Evolutionary conservation across 805 yeast genomes (phyloP).

Genomic region (Lipomyces orientalis): DNA sequence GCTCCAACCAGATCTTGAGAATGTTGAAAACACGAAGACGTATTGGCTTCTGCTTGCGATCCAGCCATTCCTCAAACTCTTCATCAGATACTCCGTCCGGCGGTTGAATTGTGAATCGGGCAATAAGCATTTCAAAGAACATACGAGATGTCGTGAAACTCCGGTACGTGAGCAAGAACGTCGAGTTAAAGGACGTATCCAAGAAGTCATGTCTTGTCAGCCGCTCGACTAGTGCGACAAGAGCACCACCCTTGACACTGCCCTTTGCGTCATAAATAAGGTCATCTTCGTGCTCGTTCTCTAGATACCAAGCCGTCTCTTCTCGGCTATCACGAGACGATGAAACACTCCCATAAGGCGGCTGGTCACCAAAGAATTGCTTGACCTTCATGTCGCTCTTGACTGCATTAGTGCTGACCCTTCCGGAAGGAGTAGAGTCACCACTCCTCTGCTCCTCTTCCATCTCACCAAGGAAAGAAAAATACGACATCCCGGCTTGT

Average conservation of each 20-base stretch:
- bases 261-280: constrained; percentile 69
- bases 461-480: not conserved
- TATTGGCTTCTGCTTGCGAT: constrained; percentile 69
- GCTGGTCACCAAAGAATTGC: constrained; percentile 30
- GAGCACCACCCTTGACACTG: constrained; percentile 77
- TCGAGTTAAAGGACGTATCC: constrained; percentile 67
- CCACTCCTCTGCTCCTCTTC: not conserved
- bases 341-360: constrained; percentile 21
- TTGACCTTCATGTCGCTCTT: constrained; percentile 30
- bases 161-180: constrained; percentile 76
- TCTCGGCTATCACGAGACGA: constrained; percentile 16
- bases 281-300: constrained; percentile 57
- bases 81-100: constrained; percentile 87
- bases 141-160: constrained; percentile 73
- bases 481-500: not conserved
- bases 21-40: constrained; percentile 66
- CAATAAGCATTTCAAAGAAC: constrained; percentile 62
- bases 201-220: constrained; percentile 71
- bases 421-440: not conserved
- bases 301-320: constrained; percentile 57
- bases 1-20: constrained; percentile 67
- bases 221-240: constrained; percentile 72
- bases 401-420: not conserved
- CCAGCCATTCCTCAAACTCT: constrained; percentile 78
- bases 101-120: constrained; percentile 72